These are phyloP conservation scores for Pythium biforme DNA, from an alignment of 352 stramenopile species.

Conservation along the genomic window DNA sequence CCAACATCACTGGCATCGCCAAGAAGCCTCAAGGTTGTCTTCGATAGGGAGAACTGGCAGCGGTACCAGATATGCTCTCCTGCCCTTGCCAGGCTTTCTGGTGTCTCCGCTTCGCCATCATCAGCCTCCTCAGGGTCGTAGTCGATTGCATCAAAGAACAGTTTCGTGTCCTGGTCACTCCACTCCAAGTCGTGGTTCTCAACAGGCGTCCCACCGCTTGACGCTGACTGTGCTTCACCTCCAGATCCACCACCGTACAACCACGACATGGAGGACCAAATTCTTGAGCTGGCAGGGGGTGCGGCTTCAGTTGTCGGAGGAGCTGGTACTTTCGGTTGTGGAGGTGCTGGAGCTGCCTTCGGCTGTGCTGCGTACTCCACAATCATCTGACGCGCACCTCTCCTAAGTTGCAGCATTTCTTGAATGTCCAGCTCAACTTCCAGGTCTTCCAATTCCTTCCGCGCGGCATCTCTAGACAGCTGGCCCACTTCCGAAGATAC, in stretches of 20 bases:
- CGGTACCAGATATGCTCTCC: slow-evolving; percentile 79
- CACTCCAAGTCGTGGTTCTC: slow-evolving; percentile 57
- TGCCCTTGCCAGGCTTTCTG: slow-evolving; percentile 25
- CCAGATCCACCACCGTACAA: slow-evolving; percentile 31
- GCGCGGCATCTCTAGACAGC: slow-evolving; percentile 49
- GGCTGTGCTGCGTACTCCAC: slow-evolving; percentile 35
- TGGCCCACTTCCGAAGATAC: slow-evolving; percentile 40
- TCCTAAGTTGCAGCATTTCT: slow-evolving; percentile 63
- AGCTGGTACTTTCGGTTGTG: background rate
- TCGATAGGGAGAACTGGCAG: slow-evolving; percentile 58
- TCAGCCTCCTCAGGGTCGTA: slow-evolving; percentile 56
- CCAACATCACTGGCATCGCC: slow-evolving; percentile 27
- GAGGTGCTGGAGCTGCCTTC: background rate
- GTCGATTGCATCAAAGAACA: slow-evolving; percentile 79
- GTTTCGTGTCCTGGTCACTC: slow-evolving; percentile 84
- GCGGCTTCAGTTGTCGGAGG: background rate
- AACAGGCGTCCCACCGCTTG: background rate
- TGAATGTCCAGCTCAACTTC: slow-evolving; percentile 70
- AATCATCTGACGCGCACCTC: slow-evolving; percentile 48
- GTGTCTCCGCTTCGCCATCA: background rate
- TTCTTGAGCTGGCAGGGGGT: slow-evolving; percentile 30
- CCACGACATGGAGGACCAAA: slow-evolving; percentile 82
- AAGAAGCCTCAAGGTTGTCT: slow-evolving; percentile 53
- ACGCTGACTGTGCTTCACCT: background rate
- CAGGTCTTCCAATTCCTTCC: slow-evolving; percentile 57